Percentiles rank a stretch among this genome's conserved stretches.
phyloP scores from a whole-genome alignment of 2,329 filamentous ascomycete species.

The Reticulascus tulasneorum region DNA sequence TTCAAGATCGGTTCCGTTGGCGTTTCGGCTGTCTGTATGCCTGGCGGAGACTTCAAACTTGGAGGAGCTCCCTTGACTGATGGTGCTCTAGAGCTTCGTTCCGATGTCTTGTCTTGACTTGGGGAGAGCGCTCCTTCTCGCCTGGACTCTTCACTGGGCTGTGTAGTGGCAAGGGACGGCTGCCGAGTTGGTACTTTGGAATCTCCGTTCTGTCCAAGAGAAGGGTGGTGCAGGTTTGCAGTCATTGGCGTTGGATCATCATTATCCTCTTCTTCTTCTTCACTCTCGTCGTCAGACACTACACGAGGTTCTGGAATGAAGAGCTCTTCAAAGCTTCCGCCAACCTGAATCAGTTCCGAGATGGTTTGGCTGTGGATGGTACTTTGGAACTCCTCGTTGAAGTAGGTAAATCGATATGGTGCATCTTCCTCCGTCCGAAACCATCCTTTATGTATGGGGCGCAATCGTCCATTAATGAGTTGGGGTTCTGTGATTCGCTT shows the following conservation, averaged over 20 bases:
- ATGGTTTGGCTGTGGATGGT: slow-evolving; percentile 96
- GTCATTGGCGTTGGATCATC: slow-evolving; percentile 4
- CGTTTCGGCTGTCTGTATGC: slow-evolving; percentile 21
- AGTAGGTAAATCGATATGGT: slow-evolving; percentile 95
- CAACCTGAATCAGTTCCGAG: slow-evolving; percentile 84
- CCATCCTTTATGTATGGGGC: slow-evolving; percentile 77
- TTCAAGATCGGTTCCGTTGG: slow-evolving; percentile 32
- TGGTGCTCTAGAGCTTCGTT: slow-evolving; percentile 23
- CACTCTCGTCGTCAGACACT: slow-evolving; percentile 68
- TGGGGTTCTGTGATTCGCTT: slow-evolving; percentile 94
- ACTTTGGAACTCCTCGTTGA: slow-evolving; percentile 94
- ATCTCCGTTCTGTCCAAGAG: slow-evolving; percentile 32
- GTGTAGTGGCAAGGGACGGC: slow-evolving; percentile 33
- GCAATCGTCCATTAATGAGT: slow-evolving; percentile 81
- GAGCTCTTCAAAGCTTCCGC: slow-evolving; percentile 77
- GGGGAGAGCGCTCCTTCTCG: slow-evolving; percentile 24
- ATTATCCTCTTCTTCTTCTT: slow-evolving; percentile 45
- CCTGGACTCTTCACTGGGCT: slow-evolving; percentile 21
- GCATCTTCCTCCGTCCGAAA: slow-evolving; percentile 83
- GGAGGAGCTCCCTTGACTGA: slow-evolving; percentile 48
- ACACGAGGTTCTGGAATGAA: slow-evolving; percentile 84
- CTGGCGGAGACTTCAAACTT: slow-evolving; percentile 32
- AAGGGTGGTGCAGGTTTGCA: slow-evolving; percentile 18
- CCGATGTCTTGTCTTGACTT: slow-evolving; percentile 22
- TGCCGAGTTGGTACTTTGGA: slow-evolving; percentile 43